These are phyloP conservation scores for Oryza meridionalis DNA, from an alignment of 176 grass and related monocot species.

Conservation along the genomic window DNA sequence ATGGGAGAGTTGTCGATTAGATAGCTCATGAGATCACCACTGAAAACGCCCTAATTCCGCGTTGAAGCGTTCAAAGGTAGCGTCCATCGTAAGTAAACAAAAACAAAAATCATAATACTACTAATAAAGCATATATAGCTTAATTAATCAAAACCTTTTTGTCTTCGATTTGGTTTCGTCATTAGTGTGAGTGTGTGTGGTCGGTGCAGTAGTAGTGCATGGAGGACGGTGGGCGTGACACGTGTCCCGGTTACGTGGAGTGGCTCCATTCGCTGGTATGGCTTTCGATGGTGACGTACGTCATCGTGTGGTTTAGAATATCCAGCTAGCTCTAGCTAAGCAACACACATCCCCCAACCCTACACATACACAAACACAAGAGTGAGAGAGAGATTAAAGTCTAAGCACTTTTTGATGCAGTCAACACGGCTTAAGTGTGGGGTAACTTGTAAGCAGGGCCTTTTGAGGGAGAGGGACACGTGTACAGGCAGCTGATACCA, in stretches of 20 bases:
- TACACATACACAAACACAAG: too few relatives aligned
- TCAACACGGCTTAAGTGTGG: not conserved
- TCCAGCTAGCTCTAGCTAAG: not conserved
- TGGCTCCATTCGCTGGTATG: not conserved
- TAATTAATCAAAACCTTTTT: not conserved
- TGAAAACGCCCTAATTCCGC: constrained; percentile 47
- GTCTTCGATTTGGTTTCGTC: not conserved
- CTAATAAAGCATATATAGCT: too few relatives aligned
- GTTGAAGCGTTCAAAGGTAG: constrained; percentile 38
- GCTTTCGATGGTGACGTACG: too few relatives aligned
- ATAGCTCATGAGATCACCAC: not conserved
- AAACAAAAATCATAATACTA: too few relatives aligned
- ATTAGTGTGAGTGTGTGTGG: constrained; percentile 24
- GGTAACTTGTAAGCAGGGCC: not conserved
- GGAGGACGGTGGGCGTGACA: too few relatives aligned
- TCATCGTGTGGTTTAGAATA: too few relatives aligned
- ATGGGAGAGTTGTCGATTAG: not conserved
- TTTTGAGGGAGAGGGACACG: not conserved
- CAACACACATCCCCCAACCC: too few relatives aligned
- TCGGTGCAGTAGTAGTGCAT: constrained; percentile 23
- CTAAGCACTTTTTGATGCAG: not conserved
- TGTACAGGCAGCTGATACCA: not conserved
- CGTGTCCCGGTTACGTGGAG: too few relatives aligned
- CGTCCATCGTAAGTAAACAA: not conserved
- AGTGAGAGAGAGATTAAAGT: not conserved